Evolutionary conservation across 495 filamentous ascomycete genomes (phyloP), one percentile per base, ranked within the genome.

Genomic region (Penicillium cataractarum): DNA sequence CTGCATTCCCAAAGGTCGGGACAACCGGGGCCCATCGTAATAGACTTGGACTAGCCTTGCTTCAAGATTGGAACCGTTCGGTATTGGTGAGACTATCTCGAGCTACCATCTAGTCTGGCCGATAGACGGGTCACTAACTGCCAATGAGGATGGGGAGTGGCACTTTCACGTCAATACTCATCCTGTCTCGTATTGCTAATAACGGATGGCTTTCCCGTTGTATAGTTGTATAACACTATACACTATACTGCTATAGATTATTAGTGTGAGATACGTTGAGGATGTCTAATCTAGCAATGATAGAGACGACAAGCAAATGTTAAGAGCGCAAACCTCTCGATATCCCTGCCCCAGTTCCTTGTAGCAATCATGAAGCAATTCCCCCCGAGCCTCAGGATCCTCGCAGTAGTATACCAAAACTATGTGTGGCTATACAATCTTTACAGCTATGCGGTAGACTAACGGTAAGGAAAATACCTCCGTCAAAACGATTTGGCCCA

Each of bases 401-500:
- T 29, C 9, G 13, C 10, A 29, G 22, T 49, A 27, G n/a, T 42
- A 42, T 7, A 44, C 6, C 13, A 50, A 6, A 8, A 17, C 26
- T 50, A 50, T 50, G 26, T 12, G 26, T 7, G 46, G 17, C 26
- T 50, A 29, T 29, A 50, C 51, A 54, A 6, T n/a, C 17, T 32
- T 32, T 53, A 33, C 50, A 53, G 27, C 50, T 21, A 31, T 53
- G 4, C 44, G 12, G 39, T 19, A 57, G 21, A 33, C 37, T 42
- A 64, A 60, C 57, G 58, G 63, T 58, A 61, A 66, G 60, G 33
- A 50, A 24, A 62, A 44, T 60, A 59, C 49, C 21, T 44, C 55
- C 64, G 31, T 12, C 32, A 22, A 26, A 44, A 39, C 48, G 24
- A n/a, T 29, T 50, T 13, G 24, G 46, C 46, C n/a, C 46, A 29